Evolutionary conservation across 208 protist genomes (phyloP).

Genomic region (Crithidia mellificae): DNA sequence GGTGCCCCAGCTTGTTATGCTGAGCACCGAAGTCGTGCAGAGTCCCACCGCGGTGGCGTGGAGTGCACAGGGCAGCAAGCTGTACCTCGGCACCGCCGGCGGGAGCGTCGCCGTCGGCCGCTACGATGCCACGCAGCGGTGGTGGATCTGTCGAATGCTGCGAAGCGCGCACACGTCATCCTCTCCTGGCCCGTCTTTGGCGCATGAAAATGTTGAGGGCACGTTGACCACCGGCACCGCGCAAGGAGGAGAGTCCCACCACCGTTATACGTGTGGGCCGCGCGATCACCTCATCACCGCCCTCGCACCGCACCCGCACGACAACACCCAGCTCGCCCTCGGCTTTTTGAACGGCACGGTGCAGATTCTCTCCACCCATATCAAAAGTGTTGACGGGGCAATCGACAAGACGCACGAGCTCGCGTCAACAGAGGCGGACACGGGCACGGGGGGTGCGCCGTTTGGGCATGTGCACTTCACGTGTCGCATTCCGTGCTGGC

Average conservation of each 20-base stretch:
- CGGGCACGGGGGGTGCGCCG: not conserved
- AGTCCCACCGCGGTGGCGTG: conserved; percentile 47
- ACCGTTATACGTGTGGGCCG: not conserved
- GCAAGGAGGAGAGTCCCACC: not conserved
- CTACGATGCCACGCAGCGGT: conserved; percentile 48
- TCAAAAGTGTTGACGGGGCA: conserved; percentile 50
- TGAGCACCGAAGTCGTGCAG: conserved; percentile 44
- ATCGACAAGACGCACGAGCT: not conserved
- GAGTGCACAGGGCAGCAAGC: conserved; percentile 48
- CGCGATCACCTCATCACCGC: conserved; percentile 16
- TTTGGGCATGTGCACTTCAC: conserved; percentile 19
- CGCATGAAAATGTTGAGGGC: too few species aligned
- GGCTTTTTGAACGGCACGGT: conserved; percentile 51
- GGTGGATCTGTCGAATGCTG: conserved; percentile 63
- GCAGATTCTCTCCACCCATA: conserved; percentile 47
- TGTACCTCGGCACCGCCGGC: conserved; percentile 55
- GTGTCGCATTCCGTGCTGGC: conserved; percentile 9
- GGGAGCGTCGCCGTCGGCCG: conserved; percentile 59
- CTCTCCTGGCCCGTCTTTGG: too few species aligned
- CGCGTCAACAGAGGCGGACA: not conserved
- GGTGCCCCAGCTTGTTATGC: conserved; percentile 37
- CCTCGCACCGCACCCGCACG: conserved; percentile 49
- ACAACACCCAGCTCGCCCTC: conserved; percentile 48
- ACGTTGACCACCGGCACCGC: too few species aligned
- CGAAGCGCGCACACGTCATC: not conserved